phyloP scores from a whole-genome alignment of 805 yeast species.

The Monosporozyma aerobia region DNA sequence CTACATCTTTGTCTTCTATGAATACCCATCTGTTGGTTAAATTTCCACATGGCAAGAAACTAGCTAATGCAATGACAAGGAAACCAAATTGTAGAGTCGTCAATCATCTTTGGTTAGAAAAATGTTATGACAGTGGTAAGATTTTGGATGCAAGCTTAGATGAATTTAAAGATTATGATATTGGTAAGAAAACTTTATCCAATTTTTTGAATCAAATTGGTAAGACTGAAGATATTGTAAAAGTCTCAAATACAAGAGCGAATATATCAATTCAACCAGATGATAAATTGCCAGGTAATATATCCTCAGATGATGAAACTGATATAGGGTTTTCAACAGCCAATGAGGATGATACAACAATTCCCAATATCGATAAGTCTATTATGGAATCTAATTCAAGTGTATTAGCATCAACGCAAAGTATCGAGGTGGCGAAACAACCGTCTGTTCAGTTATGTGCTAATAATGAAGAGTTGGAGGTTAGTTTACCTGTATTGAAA shows the following conservation, averaged over 20 bases:
- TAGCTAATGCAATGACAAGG: conserved; percentile 68
- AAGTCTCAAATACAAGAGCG: not conserved
- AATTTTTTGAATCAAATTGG: conserved; percentile 10
- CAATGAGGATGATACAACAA: conserved; percentile 6
- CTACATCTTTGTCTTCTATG: conserved; percentile 50
- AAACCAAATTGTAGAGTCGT: conserved; percentile 36
- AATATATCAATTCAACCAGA: not conserved
- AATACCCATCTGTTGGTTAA: conserved; percentile 72
- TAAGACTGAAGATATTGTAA: not conserved
- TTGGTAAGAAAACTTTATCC: conserved; percentile 10
- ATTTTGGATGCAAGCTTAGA: conserved; percentile 1
- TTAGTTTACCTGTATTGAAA: not conserved
- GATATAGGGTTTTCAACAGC: not conserved
- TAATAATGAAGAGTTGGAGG: not conserved
- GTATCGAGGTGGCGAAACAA: not conserved
- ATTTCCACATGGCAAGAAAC: conserved; percentile 61
- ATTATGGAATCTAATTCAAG: not conserved
- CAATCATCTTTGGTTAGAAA: conserved; percentile 86
- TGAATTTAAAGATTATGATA: conserved; percentile 5
- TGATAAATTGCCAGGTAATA: not conserved
- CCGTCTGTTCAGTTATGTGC: not conserved
- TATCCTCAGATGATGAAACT: not conserved
- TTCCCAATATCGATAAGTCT: not conserved
- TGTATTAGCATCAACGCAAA: not conserved
- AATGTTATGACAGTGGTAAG: conserved; percentile 38